Conservation (phyloP, 2,329 filamentous ascomycete genomes). For the Chaetothyriales sp. region DNA sequence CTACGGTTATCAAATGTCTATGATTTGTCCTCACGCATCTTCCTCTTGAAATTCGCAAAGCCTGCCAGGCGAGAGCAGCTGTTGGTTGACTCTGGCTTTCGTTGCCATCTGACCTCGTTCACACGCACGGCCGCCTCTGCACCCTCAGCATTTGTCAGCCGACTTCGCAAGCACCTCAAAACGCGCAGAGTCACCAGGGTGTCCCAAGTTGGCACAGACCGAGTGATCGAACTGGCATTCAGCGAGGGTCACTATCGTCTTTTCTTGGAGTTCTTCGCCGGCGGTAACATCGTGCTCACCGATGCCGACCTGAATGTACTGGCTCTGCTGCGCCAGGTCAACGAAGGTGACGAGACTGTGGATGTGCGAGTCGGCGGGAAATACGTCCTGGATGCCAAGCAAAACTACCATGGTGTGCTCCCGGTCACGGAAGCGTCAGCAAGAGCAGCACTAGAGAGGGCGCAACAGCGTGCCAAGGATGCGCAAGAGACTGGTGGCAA, state of each 20-base stretch:
- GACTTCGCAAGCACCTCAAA: constrained; percentile 75
- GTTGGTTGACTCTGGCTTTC: constrained; percentile 86
- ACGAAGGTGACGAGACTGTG: constrained; percentile 70
- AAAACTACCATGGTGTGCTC: constrained; percentile 67
- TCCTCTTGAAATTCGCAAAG: constrained; percentile 88
- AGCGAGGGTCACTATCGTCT: constrained; percentile 78
- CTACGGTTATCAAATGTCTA: constrained; percentile 87
- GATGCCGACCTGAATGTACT: constrained; percentile 72
- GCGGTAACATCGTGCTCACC: constrained; percentile 86
- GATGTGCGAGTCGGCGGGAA: constrained; percentile 59
- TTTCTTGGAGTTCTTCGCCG: constrained; percentile 91
- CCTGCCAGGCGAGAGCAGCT: constrained; percentile 79
- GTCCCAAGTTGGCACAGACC: constrained; percentile 76
- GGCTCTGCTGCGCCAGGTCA: constrained; percentile 62
- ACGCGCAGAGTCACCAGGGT: constrained; percentile 70
- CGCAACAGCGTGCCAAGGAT: constrained; percentile 29
- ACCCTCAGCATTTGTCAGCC: constrained; percentile 71
- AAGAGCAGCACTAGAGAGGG: constrained; percentile 50
- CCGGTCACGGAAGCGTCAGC: constrained; percentile 60
- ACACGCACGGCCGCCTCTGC: constrained; percentile 69
- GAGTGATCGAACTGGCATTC: constrained; percentile 83
- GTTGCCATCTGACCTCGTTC: constrained; percentile 86
- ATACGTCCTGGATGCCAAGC: constrained; percentile 67
- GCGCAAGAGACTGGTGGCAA: constrained; percentile 27
- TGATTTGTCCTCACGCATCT: constrained; percentile 76